Conservation (phyloP, 768 basidiomycete species). For the Podaxis mareebaensis region DNA sequence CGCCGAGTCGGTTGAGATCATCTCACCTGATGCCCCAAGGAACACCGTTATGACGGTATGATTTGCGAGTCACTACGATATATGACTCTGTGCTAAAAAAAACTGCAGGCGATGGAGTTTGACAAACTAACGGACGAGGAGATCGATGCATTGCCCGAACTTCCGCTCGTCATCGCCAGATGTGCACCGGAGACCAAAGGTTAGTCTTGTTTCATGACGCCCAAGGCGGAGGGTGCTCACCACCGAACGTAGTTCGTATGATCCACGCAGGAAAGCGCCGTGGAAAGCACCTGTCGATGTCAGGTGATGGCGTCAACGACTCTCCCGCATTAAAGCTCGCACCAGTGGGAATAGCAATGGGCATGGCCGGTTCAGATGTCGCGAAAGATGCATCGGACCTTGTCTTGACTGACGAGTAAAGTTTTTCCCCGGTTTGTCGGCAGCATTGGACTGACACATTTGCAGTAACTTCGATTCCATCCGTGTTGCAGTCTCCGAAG, state of each 20-base stretch:
- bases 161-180: conserved; percentile 60
- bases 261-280: conserved; percentile 60
- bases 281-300: conserved; percentile 54
- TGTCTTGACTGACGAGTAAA: conserved; percentile 56
- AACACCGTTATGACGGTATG: conserved; percentile 39
- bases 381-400: conserved; percentile 56
- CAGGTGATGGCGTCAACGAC: conserved; percentile 62
- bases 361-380: conserved; percentile 54
- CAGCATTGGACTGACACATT: not conserved
- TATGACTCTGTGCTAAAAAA: not conserved
- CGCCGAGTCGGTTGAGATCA: conserved; percentile 49
- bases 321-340: conserved; percentile 56
- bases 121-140: conserved; percentile 54
- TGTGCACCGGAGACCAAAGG: conserved; percentile 56
- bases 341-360: conserved; percentile 61
- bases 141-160: conserved; percentile 46
- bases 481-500: conserved; percentile 56
- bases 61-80: not conserved
- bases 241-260: conserved; percentile 39
- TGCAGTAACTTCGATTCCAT: conserved; percentile 59
- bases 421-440: not conserved
- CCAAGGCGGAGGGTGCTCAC: too few species aligned
- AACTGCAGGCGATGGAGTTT: conserved; percentile 41
- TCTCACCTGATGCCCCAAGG: conserved; percentile 37
- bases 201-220: conserved; percentile 8